Evolutionary conservation across 495 filamentous ascomycete species (phyloP).

Genomic region (Barbatosphaeria neglecta): DNA sequence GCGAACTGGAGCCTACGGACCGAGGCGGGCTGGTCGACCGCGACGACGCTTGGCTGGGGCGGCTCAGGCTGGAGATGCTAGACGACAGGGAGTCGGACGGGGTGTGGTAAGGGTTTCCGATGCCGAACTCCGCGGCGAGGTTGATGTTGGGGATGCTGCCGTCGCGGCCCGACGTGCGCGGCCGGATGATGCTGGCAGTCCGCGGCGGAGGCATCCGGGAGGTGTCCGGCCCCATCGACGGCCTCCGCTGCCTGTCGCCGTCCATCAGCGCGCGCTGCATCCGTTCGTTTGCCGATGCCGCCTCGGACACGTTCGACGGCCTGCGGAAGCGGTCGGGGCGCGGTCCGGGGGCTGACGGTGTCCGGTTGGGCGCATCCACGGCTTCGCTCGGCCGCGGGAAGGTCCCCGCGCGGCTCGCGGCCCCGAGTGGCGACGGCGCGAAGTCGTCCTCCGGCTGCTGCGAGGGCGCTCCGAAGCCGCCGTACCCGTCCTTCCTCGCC

Average conservation of each 20-base stretch:
- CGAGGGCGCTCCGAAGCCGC: constrained; percentile 31
- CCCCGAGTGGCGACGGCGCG: constrained; percentile 21
- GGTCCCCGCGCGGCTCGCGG: constrained; percentile 41
- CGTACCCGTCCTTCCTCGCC: constrained; percentile 38
- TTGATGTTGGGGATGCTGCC: constrained; percentile 30
- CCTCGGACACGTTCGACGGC: constrained; percentile 14
- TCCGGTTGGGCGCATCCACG: constrained; percentile 26
- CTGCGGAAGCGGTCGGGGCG: constrained; percentile 23
- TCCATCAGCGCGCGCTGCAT: constrained; percentile 9
- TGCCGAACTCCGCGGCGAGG: constrained; percentile 38
- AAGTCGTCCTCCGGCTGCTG: constrained; percentile 16
- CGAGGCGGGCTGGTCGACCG: constrained; percentile 53
- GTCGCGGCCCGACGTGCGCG: constrained; percentile 8
- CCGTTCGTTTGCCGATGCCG: constrained; percentile 5
- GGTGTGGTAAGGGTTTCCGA: constrained; percentile 47
- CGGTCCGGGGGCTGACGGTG: constrained; percentile 32
- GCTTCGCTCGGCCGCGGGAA: constrained; percentile 34
- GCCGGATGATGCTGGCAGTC: constrained; percentile 23
- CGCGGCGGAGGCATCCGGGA: constrained; percentile 37
- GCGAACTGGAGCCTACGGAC: constrained; percentile 26
- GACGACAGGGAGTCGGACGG: constrained; percentile 58
- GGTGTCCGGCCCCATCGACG: constrained; percentile 37
- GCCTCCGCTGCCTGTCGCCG: constrained; percentile 22
- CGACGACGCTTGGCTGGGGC: constrained; percentile 56
- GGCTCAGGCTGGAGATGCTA: constrained; percentile 53